Percentiles rank a stretch among this genome's conserved stretches.
phyloP scores from a whole-genome alignment of 805 yeast species.

The Zygosaccharomyces pseudorouxii region DNA sequence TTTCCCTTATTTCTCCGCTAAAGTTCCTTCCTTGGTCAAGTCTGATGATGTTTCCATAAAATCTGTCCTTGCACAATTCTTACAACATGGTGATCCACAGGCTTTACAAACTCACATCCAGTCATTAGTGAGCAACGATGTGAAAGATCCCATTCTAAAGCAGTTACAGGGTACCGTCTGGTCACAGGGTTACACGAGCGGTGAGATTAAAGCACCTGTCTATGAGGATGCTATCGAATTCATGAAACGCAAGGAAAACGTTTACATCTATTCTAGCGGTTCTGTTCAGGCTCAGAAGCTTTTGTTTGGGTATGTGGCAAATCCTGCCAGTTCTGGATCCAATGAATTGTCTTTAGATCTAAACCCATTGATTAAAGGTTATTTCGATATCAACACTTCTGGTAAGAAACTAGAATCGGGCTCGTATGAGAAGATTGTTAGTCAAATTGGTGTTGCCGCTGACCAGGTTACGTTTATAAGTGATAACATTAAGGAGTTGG shows the following conservation, averaged over 20 bases:
- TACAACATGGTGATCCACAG: conserved; percentile 20
- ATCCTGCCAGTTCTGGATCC: conserved; percentile 24
- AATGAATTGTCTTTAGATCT: conserved; percentile 41
- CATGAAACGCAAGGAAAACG: conserved; percentile 42
- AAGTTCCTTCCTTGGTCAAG: conserved; percentile 42
- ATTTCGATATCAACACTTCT: conserved; percentile 80
- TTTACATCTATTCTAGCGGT: conserved; percentile 86
- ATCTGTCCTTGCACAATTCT: conserved; percentile 26
- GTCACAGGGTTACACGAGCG: conserved; percentile 73
- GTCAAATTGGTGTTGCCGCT: conserved; percentile 35
- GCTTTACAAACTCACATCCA: conserved; percentile 46
- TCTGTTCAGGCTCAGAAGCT: conserved; percentile 82
- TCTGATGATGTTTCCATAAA: conserved; percentile 21
- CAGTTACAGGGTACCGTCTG: conserved; percentile 80
- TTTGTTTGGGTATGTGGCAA: conserved; percentile 59
- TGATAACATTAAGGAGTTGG: conserved; percentile 73
- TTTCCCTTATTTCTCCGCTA: conserved; percentile 65
- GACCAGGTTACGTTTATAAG: conserved; percentile 58
- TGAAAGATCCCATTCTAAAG: conserved; percentile 75
- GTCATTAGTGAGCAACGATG: conserved; percentile 56
- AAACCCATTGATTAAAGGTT: conserved; percentile 52
- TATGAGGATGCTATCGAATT: conserved; percentile 65
- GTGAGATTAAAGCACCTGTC: conserved; percentile 72
- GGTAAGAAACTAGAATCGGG: conserved; percentile 59
- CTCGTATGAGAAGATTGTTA: conserved; percentile 57